These are phyloP conservation scores for Flagelloscypha sp. DNA, from an alignment of 768 basidiomycete genomes.

Conservation along the genomic window DNA sequence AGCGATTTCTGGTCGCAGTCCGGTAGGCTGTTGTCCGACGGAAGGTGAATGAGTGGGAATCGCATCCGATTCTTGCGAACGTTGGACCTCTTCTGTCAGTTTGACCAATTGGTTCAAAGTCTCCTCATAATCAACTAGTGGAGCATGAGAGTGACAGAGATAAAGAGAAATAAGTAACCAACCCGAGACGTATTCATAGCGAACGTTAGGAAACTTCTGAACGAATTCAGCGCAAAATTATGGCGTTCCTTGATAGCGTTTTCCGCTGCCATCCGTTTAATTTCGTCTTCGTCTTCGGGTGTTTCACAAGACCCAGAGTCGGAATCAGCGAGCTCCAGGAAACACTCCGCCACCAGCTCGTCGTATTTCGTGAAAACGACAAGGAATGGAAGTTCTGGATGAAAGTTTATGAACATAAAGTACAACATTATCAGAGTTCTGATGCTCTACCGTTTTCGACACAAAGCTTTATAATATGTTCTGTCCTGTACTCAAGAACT, in stretches of 20 bases:
- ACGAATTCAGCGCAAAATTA: slow-evolving; percentile 3
- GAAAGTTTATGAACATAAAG: neutral
- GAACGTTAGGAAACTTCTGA: neutral
- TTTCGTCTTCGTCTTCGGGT: slow-evolving; percentile 2
- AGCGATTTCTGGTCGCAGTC: too few relatives aligned
- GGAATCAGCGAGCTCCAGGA: slow-evolving; percentile 2
- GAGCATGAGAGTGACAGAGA: neutral
- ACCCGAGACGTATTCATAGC: slow-evolving; percentile 8
- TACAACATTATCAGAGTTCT: too few relatives aligned
- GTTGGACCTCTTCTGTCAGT: too few relatives aligned
- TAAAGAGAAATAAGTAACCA: neutral
- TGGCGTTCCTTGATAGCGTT: slow-evolving; percentile 3
- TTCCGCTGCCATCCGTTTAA: neutral
- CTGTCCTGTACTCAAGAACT: slow-evolving; percentile 18
- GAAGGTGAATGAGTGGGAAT: too few relatives aligned
- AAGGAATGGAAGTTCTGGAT: slow-evolving; percentile 21
- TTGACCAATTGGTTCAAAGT: neutral
- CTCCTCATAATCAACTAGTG: neutral
- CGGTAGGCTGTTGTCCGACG: too few relatives aligned
- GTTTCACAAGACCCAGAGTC: too few relatives aligned
- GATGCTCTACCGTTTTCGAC: slow-evolving; percentile 12
- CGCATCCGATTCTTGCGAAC: too few relatives aligned
- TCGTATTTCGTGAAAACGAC: slow-evolving; percentile 28
- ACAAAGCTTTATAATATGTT: slow-evolving; percentile 17
- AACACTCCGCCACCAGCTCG: slow-evolving; percentile 11